Evolutionary conservation across 2,329 filamentous ascomycete genomes (phyloP).

Genomic region (Thelonectria discophora): DNA sequence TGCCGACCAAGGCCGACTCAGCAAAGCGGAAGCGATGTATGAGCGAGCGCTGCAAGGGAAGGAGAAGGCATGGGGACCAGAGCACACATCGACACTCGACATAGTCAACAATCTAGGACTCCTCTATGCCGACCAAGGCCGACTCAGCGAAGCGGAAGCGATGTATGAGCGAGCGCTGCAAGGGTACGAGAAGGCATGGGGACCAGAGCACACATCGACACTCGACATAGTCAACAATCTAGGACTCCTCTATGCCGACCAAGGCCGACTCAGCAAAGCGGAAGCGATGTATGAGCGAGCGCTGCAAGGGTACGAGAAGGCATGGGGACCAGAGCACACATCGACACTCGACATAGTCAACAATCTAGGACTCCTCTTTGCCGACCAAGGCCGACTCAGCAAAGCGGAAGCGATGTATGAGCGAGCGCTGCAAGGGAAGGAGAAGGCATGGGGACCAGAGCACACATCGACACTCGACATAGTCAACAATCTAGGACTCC

Average conservation of each 20-base stretch:
- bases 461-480: background rate
- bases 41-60: conserved; percentile 26
- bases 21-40: too few species aligned
- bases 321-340: background rate
- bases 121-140: conserved; percentile 39
- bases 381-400: conserved; percentile 26
- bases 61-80: too few species aligned
- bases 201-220: too few species aligned
- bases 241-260: too few species aligned
- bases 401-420: conserved; percentile 37
- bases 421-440: background rate
- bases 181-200: too few species aligned
- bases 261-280: conserved; percentile 37
- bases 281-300: conserved; percentile 44
- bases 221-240: conserved; percentile 36
- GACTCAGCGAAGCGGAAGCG: too few species aligned
- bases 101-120: too few species aligned
- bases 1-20: conserved; percentile 34
- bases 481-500: too few species aligned
- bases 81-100: conserved; percentile 31
- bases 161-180: too few species aligned
- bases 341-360: background rate
- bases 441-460: background rate
- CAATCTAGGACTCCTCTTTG: background rate
- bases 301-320: conserved; percentile 40